These are phyloP conservation scores for Tetradesmus obliquus DNA, from an alignment of 139 green algal species.

Conservation along the genomic window DNA sequence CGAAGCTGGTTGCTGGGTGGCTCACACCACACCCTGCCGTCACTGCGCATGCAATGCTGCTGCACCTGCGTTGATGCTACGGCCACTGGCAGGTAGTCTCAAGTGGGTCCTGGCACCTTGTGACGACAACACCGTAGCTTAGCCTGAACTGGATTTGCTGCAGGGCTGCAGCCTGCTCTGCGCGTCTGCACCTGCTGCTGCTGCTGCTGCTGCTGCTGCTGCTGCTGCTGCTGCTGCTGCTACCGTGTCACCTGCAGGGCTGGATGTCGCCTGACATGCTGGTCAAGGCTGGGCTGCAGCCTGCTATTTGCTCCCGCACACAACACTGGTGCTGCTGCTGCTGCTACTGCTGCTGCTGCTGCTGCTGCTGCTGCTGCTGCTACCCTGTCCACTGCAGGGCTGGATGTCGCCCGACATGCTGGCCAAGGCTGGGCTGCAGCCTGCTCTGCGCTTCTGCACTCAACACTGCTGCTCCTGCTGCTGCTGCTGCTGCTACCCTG, in stretches of 20 bases:
- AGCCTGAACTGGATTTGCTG: too few species aligned
- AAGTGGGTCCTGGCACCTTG: too few species aligned
- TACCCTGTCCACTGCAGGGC: background rate
- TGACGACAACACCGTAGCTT: too few species aligned
- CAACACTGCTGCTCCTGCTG: background rate
- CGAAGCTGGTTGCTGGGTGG: background rate
- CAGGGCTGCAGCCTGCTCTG: background rate
- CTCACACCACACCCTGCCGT: too few species aligned
- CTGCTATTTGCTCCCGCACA: too few species aligned
- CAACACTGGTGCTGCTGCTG: background rate
- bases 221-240: background rate
- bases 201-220: background rate
- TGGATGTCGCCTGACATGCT: conserved; percentile 41
- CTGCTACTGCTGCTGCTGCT: too few species aligned
- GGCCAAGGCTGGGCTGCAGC: conserved; percentile 13
- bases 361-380: background rate
- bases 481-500: background rate
- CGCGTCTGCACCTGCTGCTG: background rate
- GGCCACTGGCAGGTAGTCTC: too few species aligned
- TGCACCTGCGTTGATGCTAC: too few species aligned
- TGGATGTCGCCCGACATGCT: conserved; percentile 36
- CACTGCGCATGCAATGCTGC: too few species aligned
- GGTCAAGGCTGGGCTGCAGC: conserved; percentile 9
- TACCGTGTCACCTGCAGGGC: conserved; percentile 17
- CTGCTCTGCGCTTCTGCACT: too few species aligned